A percentile compares a stretch with the other conserved stretches of the same genome.
Evolutionary conservation across 148 eudicot genomes (phyloP).

Genomic region (Agrostemma githago): DNA sequence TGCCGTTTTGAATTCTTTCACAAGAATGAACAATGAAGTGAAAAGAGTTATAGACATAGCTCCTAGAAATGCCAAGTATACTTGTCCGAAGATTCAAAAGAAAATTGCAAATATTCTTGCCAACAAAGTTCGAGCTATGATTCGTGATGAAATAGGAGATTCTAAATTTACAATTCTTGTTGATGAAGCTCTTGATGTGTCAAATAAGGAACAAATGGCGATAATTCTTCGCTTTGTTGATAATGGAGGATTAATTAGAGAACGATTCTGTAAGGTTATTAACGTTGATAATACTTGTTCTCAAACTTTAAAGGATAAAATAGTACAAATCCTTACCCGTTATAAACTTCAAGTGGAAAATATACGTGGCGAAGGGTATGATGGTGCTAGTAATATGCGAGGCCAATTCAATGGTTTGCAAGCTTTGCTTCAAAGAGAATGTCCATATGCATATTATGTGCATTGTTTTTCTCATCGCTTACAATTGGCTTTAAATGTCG

Average conservation of each 20-base stretch:
- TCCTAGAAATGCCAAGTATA: too few species aligned
- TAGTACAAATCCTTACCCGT: slow-evolving; percentile 4
- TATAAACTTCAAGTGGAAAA: neutral
- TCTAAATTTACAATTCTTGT: too few species aligned
- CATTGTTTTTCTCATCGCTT: neutral
- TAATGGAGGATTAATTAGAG: slow-evolving; percentile 18
- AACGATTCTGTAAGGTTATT: slow-evolving; percentile 14
- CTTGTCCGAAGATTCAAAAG: too few species aligned
- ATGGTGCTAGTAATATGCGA: slow-evolving; percentile 1
- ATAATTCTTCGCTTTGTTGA: slow-evolving; percentile 22
- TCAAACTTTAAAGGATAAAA: slow-evolving; percentile 12
- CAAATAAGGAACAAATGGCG: neutral
- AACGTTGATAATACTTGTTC: slow-evolving; percentile 19
- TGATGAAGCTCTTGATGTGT: slow-evolving; percentile 11
- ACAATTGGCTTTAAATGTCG: neutral
- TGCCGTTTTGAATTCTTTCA: too few species aligned
- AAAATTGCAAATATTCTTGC: too few species aligned
- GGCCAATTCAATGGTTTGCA: neutral
- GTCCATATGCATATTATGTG: slow-evolving; percentile 1
- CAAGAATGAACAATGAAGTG: too few species aligned
- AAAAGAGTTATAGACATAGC: too few species aligned
- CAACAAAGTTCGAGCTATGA: too few species aligned
- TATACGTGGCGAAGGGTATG: neutral
- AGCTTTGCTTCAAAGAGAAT: neutral
- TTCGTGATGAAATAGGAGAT: too few species aligned